These are phyloP conservation scores for Neofusicoccum ribis DNA, from an alignment of 2,329 filamentous ascomycete genomes.

Conservation along the genomic window DNA sequence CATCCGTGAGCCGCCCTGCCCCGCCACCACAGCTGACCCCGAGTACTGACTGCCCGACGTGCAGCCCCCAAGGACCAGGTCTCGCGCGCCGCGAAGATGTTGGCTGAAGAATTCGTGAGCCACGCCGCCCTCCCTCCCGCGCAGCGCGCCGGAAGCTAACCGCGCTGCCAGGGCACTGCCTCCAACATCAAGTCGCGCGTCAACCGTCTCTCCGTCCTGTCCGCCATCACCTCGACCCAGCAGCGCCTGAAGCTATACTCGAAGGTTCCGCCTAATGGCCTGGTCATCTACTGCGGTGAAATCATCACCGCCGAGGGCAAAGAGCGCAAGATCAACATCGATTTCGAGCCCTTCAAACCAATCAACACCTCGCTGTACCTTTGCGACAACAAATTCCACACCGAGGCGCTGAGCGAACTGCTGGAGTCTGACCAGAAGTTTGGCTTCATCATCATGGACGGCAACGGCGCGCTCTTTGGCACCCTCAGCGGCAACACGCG, in stretches of 20 bases:
- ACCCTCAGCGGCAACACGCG: conserved; percentile 96
- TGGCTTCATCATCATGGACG: conserved; percentile 99
- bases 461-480: conserved; percentile 95
- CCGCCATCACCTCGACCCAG: conserved; percentile 97
- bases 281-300: conserved; percentile 99
- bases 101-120: conserved; percentile 98
- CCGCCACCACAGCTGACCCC: not conserved
- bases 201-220: conserved; percentile 96
- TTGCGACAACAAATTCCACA: conserved; percentile 99
- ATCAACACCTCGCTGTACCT: conserved; percentile 99
- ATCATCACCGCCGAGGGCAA: conserved; percentile 98
- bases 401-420: conserved; percentile 92
- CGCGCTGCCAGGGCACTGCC: conserved; percentile 72
- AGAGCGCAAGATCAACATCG: conserved; percentile 99
- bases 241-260: conserved; percentile 99
- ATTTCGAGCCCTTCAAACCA: conserved; percentile 99
- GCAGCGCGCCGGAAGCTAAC: conserved; percentile 17
- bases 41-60: conserved; percentile 20
- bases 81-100: conserved; percentile 95
- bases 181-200: conserved; percentile 99
- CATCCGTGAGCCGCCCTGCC: conserved; percentile 68
- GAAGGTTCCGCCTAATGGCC: conserved; percentile 95
- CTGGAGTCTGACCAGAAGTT: conserved; percentile 99
- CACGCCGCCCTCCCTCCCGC: conserved; percentile 28
- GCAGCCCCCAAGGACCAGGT: conserved; percentile 96